Percentiles rank a stretch among this genome's conserved stretches.
Evolutionary conservation across 768 basidiomycete genomes (phyloP).

Genomic region (Boletales sp.): DNA sequence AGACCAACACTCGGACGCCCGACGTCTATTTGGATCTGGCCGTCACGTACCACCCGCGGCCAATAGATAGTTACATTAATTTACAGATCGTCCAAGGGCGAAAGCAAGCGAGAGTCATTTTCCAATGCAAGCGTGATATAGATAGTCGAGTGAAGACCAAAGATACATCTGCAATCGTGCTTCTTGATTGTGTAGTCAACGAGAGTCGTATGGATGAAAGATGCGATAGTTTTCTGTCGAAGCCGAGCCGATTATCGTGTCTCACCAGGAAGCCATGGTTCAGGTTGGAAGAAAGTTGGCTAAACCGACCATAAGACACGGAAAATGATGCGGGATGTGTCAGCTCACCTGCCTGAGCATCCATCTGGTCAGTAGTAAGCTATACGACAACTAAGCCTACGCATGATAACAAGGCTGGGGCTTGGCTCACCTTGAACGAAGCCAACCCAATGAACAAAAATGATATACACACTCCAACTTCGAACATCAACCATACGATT

Average conservation of each 20-base stretch:
- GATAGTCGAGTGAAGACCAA: conserved; percentile 27
- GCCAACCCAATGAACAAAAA: conserved; percentile 80
- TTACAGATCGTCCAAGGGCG: conserved; percentile 19
- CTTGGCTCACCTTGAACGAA: conserved; percentile 66
- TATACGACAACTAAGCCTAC: conserved; percentile 15
- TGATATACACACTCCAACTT: conserved; percentile 66
- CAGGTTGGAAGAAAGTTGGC: conserved; percentile 63
- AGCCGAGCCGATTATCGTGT: neutral
- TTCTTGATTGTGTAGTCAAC: conserved; percentile 14
- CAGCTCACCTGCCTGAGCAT: conserved; percentile 62
- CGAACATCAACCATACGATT: conserved; percentile 78
- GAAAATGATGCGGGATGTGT: neutral
- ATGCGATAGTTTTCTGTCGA: conserved; percentile 6
- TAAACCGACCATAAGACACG: conserved; percentile 21
- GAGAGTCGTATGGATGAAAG: conserved; percentile 5
- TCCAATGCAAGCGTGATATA: conserved; percentile 28
- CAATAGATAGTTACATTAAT: conserved; percentile 29
- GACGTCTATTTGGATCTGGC: conserved; percentile 1
- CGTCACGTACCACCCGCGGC: neutral
- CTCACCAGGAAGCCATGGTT: conserved; percentile 13
- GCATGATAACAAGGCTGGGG: neutral
- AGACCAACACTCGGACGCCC: neutral
- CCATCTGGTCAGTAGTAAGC: conserved; percentile 44
- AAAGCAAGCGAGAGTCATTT: conserved; percentile 15
- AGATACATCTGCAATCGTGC: conserved; percentile 22